Conservation (phyloP, 2,329 filamentous ascomycete species). For the Chrysoporthe puriensis region DNA sequence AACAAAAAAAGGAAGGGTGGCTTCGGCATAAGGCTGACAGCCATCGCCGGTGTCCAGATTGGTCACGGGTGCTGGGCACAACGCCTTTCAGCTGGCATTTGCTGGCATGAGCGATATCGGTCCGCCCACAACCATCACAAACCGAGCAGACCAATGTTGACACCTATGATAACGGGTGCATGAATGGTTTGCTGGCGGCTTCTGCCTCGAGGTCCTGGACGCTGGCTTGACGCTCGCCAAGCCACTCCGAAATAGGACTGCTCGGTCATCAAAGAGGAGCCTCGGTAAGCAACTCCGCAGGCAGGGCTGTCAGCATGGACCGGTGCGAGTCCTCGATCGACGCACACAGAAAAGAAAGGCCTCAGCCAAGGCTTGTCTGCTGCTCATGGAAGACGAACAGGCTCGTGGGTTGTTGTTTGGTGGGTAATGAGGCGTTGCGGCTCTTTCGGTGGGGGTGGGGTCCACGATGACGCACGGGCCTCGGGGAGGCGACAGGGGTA, state of each 20-base stretch:
- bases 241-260: conserved; percentile 11
- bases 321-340: background rate
- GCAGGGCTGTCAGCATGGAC: background rate
- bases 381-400: background rate
- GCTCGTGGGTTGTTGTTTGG: background rate
- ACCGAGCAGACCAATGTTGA: background rate
- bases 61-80: background rate
- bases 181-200: background rate
- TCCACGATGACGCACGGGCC: conserved; percentile 16
- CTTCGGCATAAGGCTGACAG: conserved; percentile 12
- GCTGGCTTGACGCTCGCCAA: background rate
- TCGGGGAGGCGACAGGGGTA: conserved; percentile 14
- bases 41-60: background rate
- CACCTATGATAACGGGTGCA: background rate
- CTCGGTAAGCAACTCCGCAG: background rate
- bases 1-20: background rate
- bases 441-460: background rate
- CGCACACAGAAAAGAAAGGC: background rate
- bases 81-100: conserved; percentile 3
- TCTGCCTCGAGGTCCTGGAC: background rate
- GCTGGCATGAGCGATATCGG: conserved; percentile 12
- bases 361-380: background rate
- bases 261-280: background rate
- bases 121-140: background rate
- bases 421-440: background rate